A percentile compares a stretch with the other conserved stretches of the same genome.
Conservation (phyloP, 306 rosid species). For the Lablab purpureus region DNA sequence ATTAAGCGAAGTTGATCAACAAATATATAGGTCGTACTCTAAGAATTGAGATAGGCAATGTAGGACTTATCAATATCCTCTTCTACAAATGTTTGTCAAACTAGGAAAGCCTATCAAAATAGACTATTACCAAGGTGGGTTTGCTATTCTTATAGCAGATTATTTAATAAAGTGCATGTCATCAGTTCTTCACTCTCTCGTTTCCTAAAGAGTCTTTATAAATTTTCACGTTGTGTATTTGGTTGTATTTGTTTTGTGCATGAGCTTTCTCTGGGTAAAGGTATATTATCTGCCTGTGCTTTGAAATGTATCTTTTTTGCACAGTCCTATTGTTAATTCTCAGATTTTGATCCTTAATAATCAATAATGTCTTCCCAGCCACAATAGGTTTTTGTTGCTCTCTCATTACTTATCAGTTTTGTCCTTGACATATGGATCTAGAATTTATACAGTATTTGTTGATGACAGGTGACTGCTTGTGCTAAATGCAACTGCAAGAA, state of each 20-base stretch:
- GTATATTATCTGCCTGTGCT: background rate
- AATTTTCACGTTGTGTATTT: background rate
- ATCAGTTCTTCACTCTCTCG: background rate
- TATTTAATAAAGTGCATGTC: background rate
- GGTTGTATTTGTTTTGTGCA: background rate
- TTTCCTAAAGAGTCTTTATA: background rate
- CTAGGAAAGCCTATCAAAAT: no score
- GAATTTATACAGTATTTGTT: slow-evolving; percentile 41
- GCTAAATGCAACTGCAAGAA: slow-evolving; percentile 85
- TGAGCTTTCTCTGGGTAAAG: background rate
- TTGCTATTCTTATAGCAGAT: background rate
- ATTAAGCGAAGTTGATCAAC: no score
- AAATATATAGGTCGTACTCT: no score
- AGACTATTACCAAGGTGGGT: no score
- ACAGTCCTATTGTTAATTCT: background rate
- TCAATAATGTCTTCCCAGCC: background rate
- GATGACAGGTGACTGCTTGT: slow-evolving; percentile 86
- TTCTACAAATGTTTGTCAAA: no score
- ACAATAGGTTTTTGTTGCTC: background rate
- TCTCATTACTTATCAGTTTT: background rate
- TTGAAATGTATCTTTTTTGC: background rate
- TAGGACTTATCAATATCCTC: no score
- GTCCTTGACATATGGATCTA: background rate
- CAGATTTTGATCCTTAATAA: background rate
- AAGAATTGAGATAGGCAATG: no score